Evolutionary conservation across 1,139 yeast genomes (phyloP).

Genomic region (Saccharomyces pastorianus): DNA sequence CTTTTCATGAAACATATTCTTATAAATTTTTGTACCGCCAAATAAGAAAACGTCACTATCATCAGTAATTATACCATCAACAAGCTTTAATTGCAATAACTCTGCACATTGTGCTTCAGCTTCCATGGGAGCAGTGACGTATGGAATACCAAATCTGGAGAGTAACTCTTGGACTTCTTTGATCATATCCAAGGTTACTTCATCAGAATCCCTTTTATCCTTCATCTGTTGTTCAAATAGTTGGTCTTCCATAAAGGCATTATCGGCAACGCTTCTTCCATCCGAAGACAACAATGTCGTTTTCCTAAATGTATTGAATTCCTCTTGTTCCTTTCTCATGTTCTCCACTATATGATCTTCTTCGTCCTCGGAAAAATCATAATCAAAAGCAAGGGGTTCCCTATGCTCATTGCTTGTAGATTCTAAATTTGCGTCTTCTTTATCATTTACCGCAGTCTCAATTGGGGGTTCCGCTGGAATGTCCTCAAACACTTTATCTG

Average conservation of each 20-base stretch:
- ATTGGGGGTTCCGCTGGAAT: not conserved
- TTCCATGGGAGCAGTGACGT: conserved; percentile 92
- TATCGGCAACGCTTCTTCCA: conserved; percentile 8
- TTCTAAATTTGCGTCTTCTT: not conserved
- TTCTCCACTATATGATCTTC: conserved; percentile 60
- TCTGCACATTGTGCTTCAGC: conserved; percentile 98
- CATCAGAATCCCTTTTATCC: conserved; percentile 82
- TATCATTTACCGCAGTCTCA: not conserved
- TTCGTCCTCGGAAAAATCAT: conserved; percentile 69
- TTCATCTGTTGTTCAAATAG: conserved; percentile 48
- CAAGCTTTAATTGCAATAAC: conserved; percentile 53
- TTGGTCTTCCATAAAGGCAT: conserved; percentile 29
- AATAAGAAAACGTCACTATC: conserved; percentile 95
- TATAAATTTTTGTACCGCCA: conserved; percentile 79
- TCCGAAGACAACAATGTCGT: conserved; percentile 27
- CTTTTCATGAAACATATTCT: conserved; percentile 91
- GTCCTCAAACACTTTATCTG: conserved; percentile 3
- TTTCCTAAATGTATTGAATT: conserved; percentile 58
- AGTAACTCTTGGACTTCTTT: conserved; percentile 83
- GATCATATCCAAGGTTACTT: conserved; percentile 80
- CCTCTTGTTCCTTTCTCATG: conserved; percentile 60
- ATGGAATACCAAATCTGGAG: conserved; percentile 85
- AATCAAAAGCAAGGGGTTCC: conserved; percentile 37
- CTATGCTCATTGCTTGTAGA: conserved; percentile 1
- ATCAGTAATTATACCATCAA: conserved; percentile 94